Base-by-base conservation (phyloP, 2,329 filamentous ascomycete species). In the Xylariaceae sp. region DNA sequence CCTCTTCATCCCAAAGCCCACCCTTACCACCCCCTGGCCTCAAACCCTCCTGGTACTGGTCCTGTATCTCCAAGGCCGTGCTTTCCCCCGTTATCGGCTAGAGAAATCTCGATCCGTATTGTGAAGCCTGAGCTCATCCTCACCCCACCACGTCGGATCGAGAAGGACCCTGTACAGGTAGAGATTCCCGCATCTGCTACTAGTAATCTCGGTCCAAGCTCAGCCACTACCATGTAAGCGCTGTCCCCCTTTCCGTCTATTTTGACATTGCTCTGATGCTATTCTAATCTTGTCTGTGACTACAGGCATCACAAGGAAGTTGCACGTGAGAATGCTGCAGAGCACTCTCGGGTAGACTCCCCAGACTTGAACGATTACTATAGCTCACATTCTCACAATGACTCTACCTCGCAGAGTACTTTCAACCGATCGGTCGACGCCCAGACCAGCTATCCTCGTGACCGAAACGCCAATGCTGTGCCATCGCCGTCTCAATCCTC, bases 61-160 rank as follows among this genome's bases (percentile, higher is more conserved):
- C 10, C 42, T 23, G 12, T 22, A 10, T 21, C 37, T 17, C 23
- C 46, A 29, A 44, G 38, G 8, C 29, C 41, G 11, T 17, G 4
- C 14, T 29, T 47, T 21, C 25, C 29, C 17, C 44, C 45, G 8
- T 22, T 42, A 11, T 33, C 32, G 22, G 20, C 32, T n/a, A 40
- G 45, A 42, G 37, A 42, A 12, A 39, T 11, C 11, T 50, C 48
- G 5, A 53, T 53, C 25, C 42, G 50, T 32, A 33, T 53, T 14
- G 50, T 53, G 27, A 44, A 44, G 20, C 50, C 50, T 3, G 20
- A 53, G 10, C 35, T 50, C 22, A 47, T 29, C 7, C 42, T 50
- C 11, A 25, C 44, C 2, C 41, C 45, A 33, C 29, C 36, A 12
- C 22, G 27, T 34, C 44, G 36, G 27, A 7, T 16, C 3, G 42